These are phyloP conservation scores for Fusarium albidum DNA, from an alignment of 2,329 filamentous ascomycete species.

Conservation along the genomic window DNA sequence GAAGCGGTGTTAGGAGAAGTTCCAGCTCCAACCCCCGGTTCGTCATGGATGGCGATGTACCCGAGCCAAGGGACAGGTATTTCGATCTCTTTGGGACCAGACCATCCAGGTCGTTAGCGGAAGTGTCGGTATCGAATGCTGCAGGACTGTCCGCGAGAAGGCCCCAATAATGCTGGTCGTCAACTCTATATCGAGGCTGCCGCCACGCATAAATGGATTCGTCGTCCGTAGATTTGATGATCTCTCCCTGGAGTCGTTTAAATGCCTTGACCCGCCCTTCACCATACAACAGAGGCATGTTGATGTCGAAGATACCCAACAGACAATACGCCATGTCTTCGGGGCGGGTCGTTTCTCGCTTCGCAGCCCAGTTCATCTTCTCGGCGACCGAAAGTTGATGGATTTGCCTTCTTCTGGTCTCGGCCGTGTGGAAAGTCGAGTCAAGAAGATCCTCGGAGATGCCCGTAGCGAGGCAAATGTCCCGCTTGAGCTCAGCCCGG, in stretches of 20 bases:
- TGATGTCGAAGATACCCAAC: constrained; percentile 45
- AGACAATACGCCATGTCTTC: constrained; percentile 46
- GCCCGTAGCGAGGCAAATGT: constrained; percentile 29
- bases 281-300: constrained; percentile 46
- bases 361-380: constrained; percentile 44
- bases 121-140: constrained; percentile 35
- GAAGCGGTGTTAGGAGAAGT: constrained; percentile 40
- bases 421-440: constrained; percentile 14
- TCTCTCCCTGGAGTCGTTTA: constrained; percentile 41
- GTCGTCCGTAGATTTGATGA: constrained; percentile 41
- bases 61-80: constrained; percentile 37
- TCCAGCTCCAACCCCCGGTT: constrained; percentile 39
- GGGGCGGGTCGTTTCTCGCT: constrained; percentile 38
- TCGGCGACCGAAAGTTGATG: constrained; percentile 36
- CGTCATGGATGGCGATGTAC: constrained; percentile 29
- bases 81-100: constrained; percentile 31
- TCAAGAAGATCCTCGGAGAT: constrained; percentile 31
- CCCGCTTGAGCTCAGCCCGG: constrained; percentile 27
- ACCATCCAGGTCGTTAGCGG: constrained; percentile 27
- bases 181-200: constrained; percentile 18
- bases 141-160: constrained; percentile 39
- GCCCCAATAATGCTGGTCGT: constrained; percentile 36
- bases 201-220: constrained; percentile 43
- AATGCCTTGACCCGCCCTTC: constrained; percentile 42
- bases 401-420: constrained; percentile 9